Conservation (phyloP, 2,329 filamentous ascomycete species). For the Coniosporium uncinatum region DNA sequence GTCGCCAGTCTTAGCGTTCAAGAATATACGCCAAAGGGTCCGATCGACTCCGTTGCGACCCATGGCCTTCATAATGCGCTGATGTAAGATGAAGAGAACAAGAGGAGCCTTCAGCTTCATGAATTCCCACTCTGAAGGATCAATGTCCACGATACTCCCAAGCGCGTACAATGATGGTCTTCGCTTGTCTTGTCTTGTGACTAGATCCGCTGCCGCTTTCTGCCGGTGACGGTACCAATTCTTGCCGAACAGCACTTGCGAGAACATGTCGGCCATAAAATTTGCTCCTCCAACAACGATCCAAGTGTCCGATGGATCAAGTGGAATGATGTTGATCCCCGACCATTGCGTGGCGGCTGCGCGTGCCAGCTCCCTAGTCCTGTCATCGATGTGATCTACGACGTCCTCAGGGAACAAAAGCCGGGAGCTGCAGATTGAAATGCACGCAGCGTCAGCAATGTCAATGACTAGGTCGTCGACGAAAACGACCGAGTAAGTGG, state of each 20-base stretch:
- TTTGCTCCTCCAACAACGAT: constrained; percentile 84
- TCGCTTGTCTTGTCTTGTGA: constrained; percentile 76
- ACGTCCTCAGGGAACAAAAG: constrained; percentile 82
- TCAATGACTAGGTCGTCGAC: constrained; percentile 83
- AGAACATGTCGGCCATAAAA: constrained; percentile 93
- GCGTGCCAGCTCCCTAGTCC: constrained; percentile 75
- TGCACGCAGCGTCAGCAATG: constrained; percentile 70
- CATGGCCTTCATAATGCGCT: constrained; percentile 82
- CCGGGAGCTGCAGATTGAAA: constrained; percentile 83
- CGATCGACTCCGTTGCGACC: constrained; percentile 79
- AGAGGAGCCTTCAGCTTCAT: constrained; percentile 86
- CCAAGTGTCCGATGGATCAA: constrained; percentile 79
- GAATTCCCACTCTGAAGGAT: constrained; percentile 84
- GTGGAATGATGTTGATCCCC: constrained; percentile 86
- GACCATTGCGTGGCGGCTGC: constrained; percentile 91
- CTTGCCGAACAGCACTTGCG: constrained; percentile 86
- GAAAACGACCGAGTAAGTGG: constrained; percentile 85
- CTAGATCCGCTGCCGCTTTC: constrained; percentile 75
- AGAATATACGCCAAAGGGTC: constrained; percentile 80
- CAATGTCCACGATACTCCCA: constrained; percentile 71
- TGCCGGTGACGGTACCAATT: constrained; percentile 93
- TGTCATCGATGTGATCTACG: constrained; percentile 78
- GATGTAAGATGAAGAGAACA: constrained; percentile 91
- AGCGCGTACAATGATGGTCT: constrained; percentile 80
- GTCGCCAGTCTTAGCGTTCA: constrained; percentile 79